Base-by-base conservation (phyloP, 805 yeast species). In the Yarrowia phangngaensis region DNA sequence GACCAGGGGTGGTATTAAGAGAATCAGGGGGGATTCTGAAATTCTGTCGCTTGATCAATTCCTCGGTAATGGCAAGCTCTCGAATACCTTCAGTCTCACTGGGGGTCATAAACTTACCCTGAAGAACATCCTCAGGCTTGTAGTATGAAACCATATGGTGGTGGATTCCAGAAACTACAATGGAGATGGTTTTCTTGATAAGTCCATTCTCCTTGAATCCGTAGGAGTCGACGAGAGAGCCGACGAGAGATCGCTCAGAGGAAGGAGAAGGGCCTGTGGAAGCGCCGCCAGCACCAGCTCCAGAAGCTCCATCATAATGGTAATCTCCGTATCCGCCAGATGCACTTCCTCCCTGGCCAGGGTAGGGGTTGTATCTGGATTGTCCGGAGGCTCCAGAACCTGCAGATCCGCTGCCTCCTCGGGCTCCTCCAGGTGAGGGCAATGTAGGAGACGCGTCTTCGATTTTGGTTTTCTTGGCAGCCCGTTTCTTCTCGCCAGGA, bases 91-190 rank as follows among this genome's bases (percentile, higher is more conserved):
- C 71, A 6, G 74, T 64, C 30, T 74, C 74, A 4, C 78, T 67
- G 0, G 95, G 95, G 19, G 80, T 68, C 0, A 64, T 58, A 35
- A 88, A 67, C 30, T 66, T 68, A 4, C 80, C 79, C 24, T 69
- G 67, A 45, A 76, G 59, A 4, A 87, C 92, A 62, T 89, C 95
- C 15, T 76, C 76, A 0, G 87, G 81, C 22, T 75, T 69, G 61
- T 86, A 89, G 64, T 89, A 89, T 7, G 89, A 79, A 3, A 89
- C 78, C 50, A 89, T 64, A 60, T 90, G 96, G 51, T 60, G 63
- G 6, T 57, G 58, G 22, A 57, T 52, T 15, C 66, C 64, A 16
- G 65, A 63, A 12, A 82, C 64, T n/a, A 79, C 73, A 19, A 86
- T 70, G 1, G 87, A 78, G 53, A 87, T 68, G 0, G 97, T 85